Base-by-base conservation (phyloP, 371 early-diverging fungal genomes). In the Massospora cicadina region DNA sequence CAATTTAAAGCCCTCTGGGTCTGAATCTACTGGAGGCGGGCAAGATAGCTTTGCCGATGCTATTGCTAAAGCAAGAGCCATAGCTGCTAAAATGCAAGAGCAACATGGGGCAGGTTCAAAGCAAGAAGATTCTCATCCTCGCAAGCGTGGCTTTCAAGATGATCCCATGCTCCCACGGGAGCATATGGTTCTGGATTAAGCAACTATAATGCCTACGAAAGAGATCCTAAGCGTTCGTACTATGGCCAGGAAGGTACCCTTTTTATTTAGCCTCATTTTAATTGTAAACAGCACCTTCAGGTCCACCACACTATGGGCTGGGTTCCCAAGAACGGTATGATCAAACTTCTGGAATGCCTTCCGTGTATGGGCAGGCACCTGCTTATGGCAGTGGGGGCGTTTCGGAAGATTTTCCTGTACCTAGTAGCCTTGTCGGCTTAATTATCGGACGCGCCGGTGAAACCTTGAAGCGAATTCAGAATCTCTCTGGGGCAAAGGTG, bases 401-500 rank as follows among this genome's bases (percentile, higher is more conserved):
- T 63, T 69, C 73, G 65, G 64, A 74, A 55, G 74, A 84, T 63
- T 78, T 82, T 56, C 69, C 65, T 28, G 84, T 89, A 0, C 86
- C 87, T 2, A 77, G 78, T 60, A 77, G 74, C 55, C 78, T 85
- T 70, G 89, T 90, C 17, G 93, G 93, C 1, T 68, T 90, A 55
- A 79, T 94, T 54, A 94, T 93, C 71, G 93, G 93, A 7, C 77
- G 84, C 53, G 81, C 82, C 23, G 92, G 91, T 12, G 90, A 88
- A 60, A 88, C 83, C 70, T 71, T 93, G 64, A 84, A 87, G 69
- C 73, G 81, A 31, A 87, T 91, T 66, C 89, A 91, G 71, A 74
- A 80, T 30, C 75, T 78, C 58, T 77, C 82, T n/a, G 83, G 83
- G 33, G 81, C 81, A 32, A 78, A 77, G 57, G 78, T 91, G 13